Evolutionary conservation across 23 red algal genomes (phyloP).

Genomic region (Gracilaria vermiculophylla): DNA sequence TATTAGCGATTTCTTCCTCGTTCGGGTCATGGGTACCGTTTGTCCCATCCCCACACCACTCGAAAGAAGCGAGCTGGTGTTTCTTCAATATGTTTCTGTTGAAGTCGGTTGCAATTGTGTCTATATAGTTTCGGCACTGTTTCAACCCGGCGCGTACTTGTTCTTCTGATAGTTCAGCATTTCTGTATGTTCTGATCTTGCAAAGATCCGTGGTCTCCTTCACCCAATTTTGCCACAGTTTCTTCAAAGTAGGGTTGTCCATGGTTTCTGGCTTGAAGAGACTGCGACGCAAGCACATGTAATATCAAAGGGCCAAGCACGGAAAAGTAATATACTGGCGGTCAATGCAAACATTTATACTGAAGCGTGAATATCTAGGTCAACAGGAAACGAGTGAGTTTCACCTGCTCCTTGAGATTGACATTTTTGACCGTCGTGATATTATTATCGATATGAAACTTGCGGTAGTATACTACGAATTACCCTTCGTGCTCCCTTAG

Average conservation of each 20-base stretch:
- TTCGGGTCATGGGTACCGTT: not conserved
- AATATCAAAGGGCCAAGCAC: too few species aligned
- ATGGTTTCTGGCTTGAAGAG: not conserved
- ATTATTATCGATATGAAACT: too few species aligned
- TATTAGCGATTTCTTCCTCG: not conserved
- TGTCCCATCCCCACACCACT: constrained; percentile 11
- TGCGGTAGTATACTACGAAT: too few species aligned
- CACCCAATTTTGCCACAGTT: constrained; percentile 22
- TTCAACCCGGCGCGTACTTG: not conserved
- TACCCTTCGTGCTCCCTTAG: too few species aligned
- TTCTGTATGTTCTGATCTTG: not conserved
- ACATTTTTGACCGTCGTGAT: too few species aligned
- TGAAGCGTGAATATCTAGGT: too few species aligned
- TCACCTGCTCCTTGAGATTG: too few species aligned
- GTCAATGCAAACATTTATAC: too few species aligned
- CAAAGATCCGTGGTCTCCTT: constrained; percentile 31
- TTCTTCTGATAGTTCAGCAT: constrained; percentile 14
- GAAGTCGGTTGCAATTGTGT: not conserved
- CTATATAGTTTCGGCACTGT: not conserved
- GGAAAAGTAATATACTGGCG: too few species aligned
- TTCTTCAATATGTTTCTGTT: not conserved
- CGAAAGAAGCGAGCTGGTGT: constrained; percentile 1
- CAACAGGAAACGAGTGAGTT: too few species aligned
- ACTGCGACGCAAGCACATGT: not conserved
- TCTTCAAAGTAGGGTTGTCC: not conserved